Conservation (phyloP, 2,329 filamentous ascomycete species). For the Fusarium lyarnte region DNA sequence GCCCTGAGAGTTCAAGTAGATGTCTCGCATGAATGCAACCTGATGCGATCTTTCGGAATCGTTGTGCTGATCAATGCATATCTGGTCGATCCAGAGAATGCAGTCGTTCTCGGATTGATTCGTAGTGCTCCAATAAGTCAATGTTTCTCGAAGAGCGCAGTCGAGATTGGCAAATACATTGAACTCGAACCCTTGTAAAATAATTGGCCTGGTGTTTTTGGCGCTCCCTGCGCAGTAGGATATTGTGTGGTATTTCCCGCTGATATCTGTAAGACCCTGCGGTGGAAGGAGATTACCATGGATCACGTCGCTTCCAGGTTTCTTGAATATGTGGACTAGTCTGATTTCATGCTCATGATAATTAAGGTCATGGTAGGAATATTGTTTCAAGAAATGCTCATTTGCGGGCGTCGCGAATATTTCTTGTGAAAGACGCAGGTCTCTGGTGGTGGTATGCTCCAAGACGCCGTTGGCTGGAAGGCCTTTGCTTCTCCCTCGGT, state of each 20-base stretch:
- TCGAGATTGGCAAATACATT: background rate
- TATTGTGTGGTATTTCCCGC: background rate
- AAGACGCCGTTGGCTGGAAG: accelerated
- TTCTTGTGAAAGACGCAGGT: background rate
- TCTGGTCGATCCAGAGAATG: background rate
- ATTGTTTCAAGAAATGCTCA: accelerated
- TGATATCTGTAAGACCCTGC: background rate
- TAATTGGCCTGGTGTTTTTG: accelerated
- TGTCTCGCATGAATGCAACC: background rate
- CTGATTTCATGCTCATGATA: background rate
- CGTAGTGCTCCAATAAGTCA: background rate
- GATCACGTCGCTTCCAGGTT: background rate
- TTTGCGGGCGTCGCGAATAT: background rate
- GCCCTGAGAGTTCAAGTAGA: background rate
- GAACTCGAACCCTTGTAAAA: background rate
- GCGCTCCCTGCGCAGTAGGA: background rate
- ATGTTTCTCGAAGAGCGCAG: background rate
- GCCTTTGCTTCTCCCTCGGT: accelerated
- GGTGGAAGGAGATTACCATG: background rate
- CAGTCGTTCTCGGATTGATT: background rate
- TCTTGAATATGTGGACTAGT: background rate
- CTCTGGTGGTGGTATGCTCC: accelerated
- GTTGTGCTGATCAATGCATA: background rate
- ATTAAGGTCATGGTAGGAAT: accelerated
- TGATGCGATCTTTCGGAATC: background rate